Evolutionary conservation across 805 yeast genomes (phyloP), one percentile per base, ranked within the genome.

Genomic region (Alloascoidea africana): DNA sequence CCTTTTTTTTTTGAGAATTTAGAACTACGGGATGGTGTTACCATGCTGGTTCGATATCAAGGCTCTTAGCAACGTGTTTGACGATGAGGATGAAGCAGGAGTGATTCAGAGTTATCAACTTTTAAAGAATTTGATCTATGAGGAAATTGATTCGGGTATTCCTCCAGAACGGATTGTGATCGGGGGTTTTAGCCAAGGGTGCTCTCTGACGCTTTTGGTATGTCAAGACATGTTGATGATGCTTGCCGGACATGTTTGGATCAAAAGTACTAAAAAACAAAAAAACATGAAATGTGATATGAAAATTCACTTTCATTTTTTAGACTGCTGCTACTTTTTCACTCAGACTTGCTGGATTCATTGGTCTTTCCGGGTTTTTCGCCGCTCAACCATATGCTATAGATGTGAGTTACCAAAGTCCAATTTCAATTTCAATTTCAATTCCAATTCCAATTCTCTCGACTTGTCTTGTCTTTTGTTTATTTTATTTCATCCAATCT

Each of bases 131-230:
- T 45, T 59, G 8, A 42, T 63, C 17, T 42, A 44, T 14, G 48
- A 50, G 19, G 62, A 56, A 41, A 45, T 53, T 16, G 46, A 39
- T 5, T 40, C 41, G 4, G 66, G 66, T 4, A 51, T 59, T 16
- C 51, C 59, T 4, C 40, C 60, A 6, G 48, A 51, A n/a, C 70
- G 80, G 38, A 80, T 91, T 35, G 62, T 91, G n/a, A 63, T 91
- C 40, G 97, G 97, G 27, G 98, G 98, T 0, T 91, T 91, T 53
- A 79, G 93, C 3, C 98, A 91, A 59, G 98, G 98, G 39, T 93
- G 85, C 36, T 86, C 94, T 1, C 42, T 89, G 6, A 60, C 91
- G 1, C 59, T 82, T 41, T 84, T 82, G 2, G 51, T 47, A 41
- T 14, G 53, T 39, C n/a, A n/a, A n/a, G n/a, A n/a, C n/a, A n/a